Percentiles rank a stretch among this genome's conserved stretches.
Evolutionary conservation across 129 eudicot genomes (phyloP).

Genomic region (Ambrosia trifida): DNA sequence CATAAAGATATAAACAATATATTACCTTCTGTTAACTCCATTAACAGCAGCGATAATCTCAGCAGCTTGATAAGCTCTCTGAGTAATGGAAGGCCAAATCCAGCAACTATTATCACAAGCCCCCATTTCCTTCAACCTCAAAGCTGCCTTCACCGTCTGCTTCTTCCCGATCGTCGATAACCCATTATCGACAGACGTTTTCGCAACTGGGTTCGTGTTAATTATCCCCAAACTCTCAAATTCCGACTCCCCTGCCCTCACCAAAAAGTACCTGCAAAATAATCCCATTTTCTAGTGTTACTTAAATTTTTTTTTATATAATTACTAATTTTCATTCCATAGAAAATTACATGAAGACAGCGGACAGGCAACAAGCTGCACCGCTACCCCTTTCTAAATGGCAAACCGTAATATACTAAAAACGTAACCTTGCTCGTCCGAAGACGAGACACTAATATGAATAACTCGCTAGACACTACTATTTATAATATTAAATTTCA

Average conservation of each 20-base stretch:
- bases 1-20: no score
- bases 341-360: no score
- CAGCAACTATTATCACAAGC: slow-evolving; percentile 89
- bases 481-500: no score
- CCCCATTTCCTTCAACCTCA: slow-evolving; percentile 67
- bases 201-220: slow-evolving; percentile 92
- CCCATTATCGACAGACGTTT: slow-evolving; percentile 89
- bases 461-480: no score
- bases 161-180: slow-evolving; percentile 76
- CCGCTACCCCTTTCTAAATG: no score
- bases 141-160: slow-evolving; percentile 82
- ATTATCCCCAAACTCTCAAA: slow-evolving; percentile 81
- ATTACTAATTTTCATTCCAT: no score
- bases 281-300: no score
- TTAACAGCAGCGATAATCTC: slow-evolving; percentile 85
- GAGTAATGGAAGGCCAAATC: slow-evolving; percentile 99
- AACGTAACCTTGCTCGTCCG: no score
- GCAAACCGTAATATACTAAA: no score
- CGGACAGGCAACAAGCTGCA: no score
- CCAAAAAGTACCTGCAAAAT: slow-evolving; percentile 72
- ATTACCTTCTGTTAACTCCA: slow-evolving; percentile 66
- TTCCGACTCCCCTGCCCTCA: slow-evolving; percentile 97
- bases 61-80: slow-evolving; percentile 97
- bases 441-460: no score
- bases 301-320: no score